These are phyloP conservation scores for Trichoderma afroharzianum DNA, from an alignment of 2,329 filamentous ascomycete genomes.

Conservation along the genomic window DNA sequence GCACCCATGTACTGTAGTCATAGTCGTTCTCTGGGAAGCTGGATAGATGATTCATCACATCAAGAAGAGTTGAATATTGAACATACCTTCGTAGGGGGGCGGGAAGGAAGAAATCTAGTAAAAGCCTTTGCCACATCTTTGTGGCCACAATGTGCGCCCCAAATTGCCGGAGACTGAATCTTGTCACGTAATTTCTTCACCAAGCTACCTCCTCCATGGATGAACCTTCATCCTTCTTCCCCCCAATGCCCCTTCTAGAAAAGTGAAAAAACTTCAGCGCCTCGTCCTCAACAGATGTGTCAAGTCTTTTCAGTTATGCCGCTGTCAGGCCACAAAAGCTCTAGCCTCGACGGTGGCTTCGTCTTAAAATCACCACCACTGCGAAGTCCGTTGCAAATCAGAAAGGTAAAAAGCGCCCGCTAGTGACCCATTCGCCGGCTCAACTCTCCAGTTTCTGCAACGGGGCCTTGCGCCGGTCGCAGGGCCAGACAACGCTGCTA, in stretches of 20 bases:
- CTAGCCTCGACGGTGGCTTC: not conserved
- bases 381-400: not conserved
- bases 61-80: not conserved
- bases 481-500: not conserved
- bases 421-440: not conserved
- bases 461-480: not conserved
- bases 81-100: not conserved
- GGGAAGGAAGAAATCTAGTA: not conserved
- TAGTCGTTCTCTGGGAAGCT: not conserved
- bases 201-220: not conserved
- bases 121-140: not conserved
- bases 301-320: not conserved
- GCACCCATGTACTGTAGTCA: not conserved
- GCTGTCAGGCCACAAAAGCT: slow-evolving; percentile 8
- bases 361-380: not conserved
- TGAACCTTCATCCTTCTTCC: not conserved
- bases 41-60: not conserved
- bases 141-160: not conserved
- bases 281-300: not conserved
- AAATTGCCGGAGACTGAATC: not conserved
- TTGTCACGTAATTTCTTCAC: not conserved
- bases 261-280: not conserved
- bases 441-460: not conserved
- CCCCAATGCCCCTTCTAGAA: not conserved
- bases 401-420: not conserved